phyloP scores from a whole-genome alignment of 2,329 filamentous ascomycete genomes.

The Helotiales sp. region DNA sequence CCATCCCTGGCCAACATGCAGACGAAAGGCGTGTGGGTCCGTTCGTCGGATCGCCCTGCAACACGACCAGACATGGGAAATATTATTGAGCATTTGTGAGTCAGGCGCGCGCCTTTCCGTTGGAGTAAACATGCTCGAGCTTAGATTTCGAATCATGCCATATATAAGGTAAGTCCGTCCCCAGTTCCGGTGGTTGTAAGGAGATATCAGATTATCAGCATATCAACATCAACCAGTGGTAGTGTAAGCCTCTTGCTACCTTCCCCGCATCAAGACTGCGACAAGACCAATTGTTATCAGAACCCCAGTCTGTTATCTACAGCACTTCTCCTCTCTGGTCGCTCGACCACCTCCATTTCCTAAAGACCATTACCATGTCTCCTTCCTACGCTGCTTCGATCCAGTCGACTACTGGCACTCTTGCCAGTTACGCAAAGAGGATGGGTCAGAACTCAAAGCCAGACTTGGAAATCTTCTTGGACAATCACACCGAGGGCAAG shows the following conservation, averaged over 20 bases:
- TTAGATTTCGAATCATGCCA: neutral
- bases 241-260: slow-evolving; percentile 9
- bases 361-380: slow-evolving; percentile 21
- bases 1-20: neutral
- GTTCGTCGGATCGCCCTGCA: slow-evolving; percentile 4
- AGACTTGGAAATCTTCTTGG: slow-evolving; percentile 31
- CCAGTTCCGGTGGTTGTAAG: slow-evolving; percentile 3
- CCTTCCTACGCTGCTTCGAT: slow-evolving; percentile 27
- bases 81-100: slow-evolving; percentile 13
- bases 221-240: neutral
- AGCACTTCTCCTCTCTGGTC: slow-evolving; percentile 3
- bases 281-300: slow-evolving; percentile 10
- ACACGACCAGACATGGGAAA: neutral
- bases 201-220: slow-evolving; percentile 3
- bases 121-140: slow-evolving; percentile 5
- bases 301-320: slow-evolving; percentile 6
- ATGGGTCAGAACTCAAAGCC: slow-evolving; percentile 21
- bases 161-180: slow-evolving; percentile 15
- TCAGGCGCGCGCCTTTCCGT: slow-evolving; percentile 19
- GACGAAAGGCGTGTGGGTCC: neutral
- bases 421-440: slow-evolving; percentile 29
- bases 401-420: slow-evolving; percentile 25
- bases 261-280: slow-evolving; percentile 25
- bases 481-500: slow-evolving; percentile 29
- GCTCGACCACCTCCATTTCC: neutral